Evolutionary conservation across 1,139 yeast species (phyloP).

Genomic region (Suhomyces chickasaworum): DNA sequence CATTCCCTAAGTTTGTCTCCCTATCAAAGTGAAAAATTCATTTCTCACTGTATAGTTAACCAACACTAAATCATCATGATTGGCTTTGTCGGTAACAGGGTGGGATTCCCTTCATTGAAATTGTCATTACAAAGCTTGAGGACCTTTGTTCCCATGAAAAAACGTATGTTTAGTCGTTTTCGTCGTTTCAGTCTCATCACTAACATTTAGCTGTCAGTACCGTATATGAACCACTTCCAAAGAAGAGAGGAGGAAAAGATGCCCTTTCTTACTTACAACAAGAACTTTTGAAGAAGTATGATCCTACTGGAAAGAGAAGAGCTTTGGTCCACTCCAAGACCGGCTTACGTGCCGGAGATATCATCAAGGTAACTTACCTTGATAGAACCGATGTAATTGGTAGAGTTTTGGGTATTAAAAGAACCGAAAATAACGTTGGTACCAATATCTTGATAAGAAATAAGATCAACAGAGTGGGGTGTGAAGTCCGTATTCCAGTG

Average conservation of each 20-base stretch:
- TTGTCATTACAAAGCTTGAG: conserved; percentile 20
- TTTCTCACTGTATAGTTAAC: neutral
- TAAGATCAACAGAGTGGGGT: conserved; percentile 74
- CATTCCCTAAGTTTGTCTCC: too few relatives aligned
- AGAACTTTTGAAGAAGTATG: conserved; percentile 58
- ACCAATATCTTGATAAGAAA: conserved; percentile 77
- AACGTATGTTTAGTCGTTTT: conserved; percentile 21
- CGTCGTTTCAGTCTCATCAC: conserved; percentile 10
- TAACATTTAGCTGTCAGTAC: conserved; percentile 30
- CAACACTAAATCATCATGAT: conserved; percentile 19
- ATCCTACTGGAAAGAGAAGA: conserved; percentile 73
- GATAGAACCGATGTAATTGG: conserved; percentile 76
- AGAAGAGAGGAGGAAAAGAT: conserved; percentile 51
- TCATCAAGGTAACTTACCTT: conserved; percentile 71
- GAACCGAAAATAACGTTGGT: conserved; percentile 60
- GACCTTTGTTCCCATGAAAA: conserved; percentile 25
- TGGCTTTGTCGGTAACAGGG: conserved; percentile 17
- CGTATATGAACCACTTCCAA: conserved; percentile 57
- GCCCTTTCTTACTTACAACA: conserved; percentile 51
- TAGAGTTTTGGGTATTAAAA: conserved; percentile 71
- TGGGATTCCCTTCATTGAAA: conserved; percentile 16
- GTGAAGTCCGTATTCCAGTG: conserved; percentile 76
- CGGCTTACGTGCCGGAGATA: conserved; percentile 78
- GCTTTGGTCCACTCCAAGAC: conserved; percentile 52
- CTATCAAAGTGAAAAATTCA: conserved; percentile 7